These are phyloP conservation scores for Coemansia sp. DNA, from an alignment of 192 early-diverging fungal genomes.

Conservation along the genomic window DNA sequence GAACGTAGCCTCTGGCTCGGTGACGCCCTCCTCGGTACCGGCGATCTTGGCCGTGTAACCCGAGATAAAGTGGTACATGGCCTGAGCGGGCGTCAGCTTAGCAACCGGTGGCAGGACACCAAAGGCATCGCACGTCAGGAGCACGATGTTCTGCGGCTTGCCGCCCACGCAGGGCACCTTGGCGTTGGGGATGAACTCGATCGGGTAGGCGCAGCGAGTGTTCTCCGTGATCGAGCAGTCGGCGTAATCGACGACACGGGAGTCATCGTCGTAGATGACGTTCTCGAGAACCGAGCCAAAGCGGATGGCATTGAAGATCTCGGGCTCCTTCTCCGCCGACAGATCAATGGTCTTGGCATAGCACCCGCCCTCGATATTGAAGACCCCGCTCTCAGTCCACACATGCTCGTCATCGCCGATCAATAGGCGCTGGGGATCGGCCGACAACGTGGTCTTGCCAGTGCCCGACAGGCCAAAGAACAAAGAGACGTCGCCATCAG, in stretches of 20 bases:
- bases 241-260: constrained; percentile 77
- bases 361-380: constrained; percentile 99
- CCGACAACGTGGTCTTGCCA: constrained; percentile 97
- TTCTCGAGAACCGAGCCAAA: constrained; percentile 95
- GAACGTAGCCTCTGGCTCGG: constrained; percentile 90
- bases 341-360: constrained; percentile 98
- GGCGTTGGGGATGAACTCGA: constrained; percentile 91
- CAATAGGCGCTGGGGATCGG: constrained; percentile 85
- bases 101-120: constrained; percentile 93
- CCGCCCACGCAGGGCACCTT: constrained; percentile 88
- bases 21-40: constrained; percentile 93
- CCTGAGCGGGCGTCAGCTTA: constrained; percentile 81
- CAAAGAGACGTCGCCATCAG: constrained; percentile 85
- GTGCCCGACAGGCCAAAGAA: constrained; percentile 99
- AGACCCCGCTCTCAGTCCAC: constrained; percentile 95
- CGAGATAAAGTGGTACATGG: constrained; percentile 97
- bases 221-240: constrained; percentile 90
- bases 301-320: constrained; percentile 95
- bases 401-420: constrained; percentile 99
- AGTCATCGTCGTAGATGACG: constrained; percentile 76
- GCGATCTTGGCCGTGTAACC: constrained; percentile 99
- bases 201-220: constrained; percentile 95
- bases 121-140: constrained; percentile 96
- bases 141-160: constrained; percentile 93
- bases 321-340: constrained; percentile 95